Percentiles rank a stretch among this genome's conserved stretches.
phyloP scores from a whole-genome alignment of 1,284 basidiomycete genomes.

The Hemileia vastatrix region DNA sequence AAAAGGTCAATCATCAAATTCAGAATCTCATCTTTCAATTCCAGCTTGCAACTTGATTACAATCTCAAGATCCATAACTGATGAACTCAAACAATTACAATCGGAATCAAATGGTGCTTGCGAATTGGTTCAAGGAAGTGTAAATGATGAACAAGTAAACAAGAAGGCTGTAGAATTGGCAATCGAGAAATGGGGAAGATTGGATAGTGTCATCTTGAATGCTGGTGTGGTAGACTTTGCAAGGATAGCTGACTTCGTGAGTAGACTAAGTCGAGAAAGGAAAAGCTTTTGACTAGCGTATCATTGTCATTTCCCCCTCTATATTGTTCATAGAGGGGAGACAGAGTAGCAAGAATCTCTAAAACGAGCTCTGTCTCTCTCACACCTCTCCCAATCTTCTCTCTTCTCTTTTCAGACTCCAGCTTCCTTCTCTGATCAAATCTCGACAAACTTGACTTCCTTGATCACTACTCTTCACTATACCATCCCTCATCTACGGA shows the following conservation, averaged over 20 bases:
- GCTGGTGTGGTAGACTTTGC: conserved; percentile 33
- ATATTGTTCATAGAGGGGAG: no score
- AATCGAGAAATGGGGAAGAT: conserved; percentile 26
- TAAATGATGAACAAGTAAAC: conserved; percentile 26
- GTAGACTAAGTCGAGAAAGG: background rate
- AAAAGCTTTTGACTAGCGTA: no score
- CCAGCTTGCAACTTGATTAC: no score
- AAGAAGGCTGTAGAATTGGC: conserved; percentile 28
- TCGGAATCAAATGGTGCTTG: background rate
- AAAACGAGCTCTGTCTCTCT: no score
- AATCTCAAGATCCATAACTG: conserved; percentile 33
- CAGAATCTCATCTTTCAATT: no score
- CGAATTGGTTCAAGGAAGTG: conserved; percentile 34
- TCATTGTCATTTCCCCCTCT: no score
- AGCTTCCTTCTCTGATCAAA: no score
- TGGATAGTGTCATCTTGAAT: conserved; percentile 38
- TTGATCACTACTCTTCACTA: conserved; percentile 31
- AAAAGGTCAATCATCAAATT: no score
- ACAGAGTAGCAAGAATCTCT: no score
- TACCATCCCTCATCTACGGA: conserved; percentile 32
- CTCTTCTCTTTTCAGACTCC: no score
- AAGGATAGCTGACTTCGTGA: conserved; percentile 17
- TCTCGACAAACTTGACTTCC: conserved; percentile 38
- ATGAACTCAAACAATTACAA: conserved; percentile 29
- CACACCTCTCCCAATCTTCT: no score